Evolutionary conservation across 75 land plant genomes (phyloP).

Genomic region (Cunninghamia lanceolata): DNA sequence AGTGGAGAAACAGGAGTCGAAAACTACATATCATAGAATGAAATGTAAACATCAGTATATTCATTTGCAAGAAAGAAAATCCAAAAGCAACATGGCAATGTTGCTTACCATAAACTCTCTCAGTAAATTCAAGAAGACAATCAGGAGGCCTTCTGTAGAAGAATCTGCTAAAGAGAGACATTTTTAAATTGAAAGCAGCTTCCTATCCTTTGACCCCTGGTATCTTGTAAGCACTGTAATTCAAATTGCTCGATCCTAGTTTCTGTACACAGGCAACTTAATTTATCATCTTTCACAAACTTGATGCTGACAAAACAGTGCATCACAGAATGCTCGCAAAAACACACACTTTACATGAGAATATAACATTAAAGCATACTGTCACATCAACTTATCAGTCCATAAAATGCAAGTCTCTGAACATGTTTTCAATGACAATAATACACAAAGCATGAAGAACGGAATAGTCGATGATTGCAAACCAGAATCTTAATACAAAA

Average conservation of each 20-base stretch:
- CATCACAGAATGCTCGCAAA: background rate
- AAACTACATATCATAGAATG: constrained; percentile 55
- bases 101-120: constrained; percentile 81
- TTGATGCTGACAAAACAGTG: background rate
- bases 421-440: background rate
- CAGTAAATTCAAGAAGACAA: constrained; percentile 92
- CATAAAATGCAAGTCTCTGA: background rate
- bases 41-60: background rate
- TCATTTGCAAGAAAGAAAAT: background rate
- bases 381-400: background rate
- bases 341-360: background rate
- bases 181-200: constrained; percentile 16
- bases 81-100: background rate
- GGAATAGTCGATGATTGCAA: background rate
- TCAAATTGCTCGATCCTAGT: background rate
- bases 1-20: constrained; percentile 96
- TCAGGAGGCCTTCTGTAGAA: constrained; percentile 94
- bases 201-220: background rate
- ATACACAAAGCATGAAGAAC: background rate
- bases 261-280: background rate
- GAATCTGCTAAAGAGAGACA: constrained; percentile 94
- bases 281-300: background rate
- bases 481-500: background rate
- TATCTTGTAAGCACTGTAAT: background rate
- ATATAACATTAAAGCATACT: background rate